Base-by-base conservation (phyloP, 345 rosid genomes). In the Bruguiera parviflora region DNA sequence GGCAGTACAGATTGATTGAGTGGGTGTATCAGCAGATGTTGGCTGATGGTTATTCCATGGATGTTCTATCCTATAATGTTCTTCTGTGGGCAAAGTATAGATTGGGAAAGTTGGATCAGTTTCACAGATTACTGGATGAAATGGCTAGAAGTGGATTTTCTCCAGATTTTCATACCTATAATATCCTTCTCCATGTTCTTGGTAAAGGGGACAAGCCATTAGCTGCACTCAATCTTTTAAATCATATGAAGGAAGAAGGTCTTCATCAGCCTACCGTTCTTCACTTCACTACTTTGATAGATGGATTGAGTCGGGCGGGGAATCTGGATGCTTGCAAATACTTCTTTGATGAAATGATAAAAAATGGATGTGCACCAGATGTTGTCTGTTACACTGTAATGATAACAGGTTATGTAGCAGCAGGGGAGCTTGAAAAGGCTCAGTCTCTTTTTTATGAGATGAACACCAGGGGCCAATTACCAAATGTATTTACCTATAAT, bases 241-340 rank as follows among this genome's bases (percentile, higher is more conserved):
- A 85, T 77, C 90, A 88, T 82, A 89, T 94, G 96, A 91, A 79
- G 76, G 89, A 89, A 76, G 84, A 71, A 28, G 94, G 96, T 51
- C 51, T 83, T 61, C 80, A 79, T 61, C 80, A 79, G 49, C 97
- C 97, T 8, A 79, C 69, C 31, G 84, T 84, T 55, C 87, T 88
- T 69, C 97, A 91, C 77, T 85, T 76, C 80, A 91, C 97, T n/a
- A 89, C 95, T 11, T 77, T 94, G 87, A 91, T 91, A 49, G 98
- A 94, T 69, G 98, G 96, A 65, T 65, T 94, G 66, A 89, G 98
- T 70, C 85, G 92, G 32, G 95, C 90, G 27, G 91, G 97, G 75
- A 89, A 91, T 81, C 70, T 91, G 55, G 92, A 85, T 61, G 96
- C 89, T 29, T 94, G 97, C 82, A 77, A 85, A 69, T 82, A 88